Evolutionary conservation across 805 yeast species (phyloP).

Genomic region (Kuraishia ogatae): DNA sequence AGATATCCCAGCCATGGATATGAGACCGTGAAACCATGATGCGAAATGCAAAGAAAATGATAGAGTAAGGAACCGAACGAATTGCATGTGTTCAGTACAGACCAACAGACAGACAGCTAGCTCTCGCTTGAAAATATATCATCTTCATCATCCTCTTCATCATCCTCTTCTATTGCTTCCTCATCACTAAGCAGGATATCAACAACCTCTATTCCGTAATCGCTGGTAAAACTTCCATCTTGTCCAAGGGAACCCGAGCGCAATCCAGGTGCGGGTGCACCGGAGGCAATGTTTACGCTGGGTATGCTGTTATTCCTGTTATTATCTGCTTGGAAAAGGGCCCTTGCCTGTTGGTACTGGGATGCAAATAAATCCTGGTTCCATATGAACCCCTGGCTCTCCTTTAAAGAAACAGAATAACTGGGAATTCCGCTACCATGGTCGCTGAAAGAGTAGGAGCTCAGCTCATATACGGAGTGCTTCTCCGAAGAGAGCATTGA

Average conservation of each 20-base stretch:
- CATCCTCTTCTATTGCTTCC: constrained; percentile 1
- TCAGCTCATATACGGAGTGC: constrained; percentile 40
- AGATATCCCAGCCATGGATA: neutral
- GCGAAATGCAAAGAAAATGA: neutral
- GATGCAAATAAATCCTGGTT: constrained; percentile 72
- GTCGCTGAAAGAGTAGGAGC: neutral
- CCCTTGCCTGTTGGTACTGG: constrained; percentile 51
- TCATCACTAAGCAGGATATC: constrained; percentile 4
- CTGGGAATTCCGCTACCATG: constrained; percentile 18
- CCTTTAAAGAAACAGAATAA: constrained; percentile 39
- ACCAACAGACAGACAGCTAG: too few relatives aligned
- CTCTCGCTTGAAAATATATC: constrained; percentile 3
- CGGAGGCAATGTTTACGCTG: neutral
- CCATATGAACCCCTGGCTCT: constrained; percentile 69
- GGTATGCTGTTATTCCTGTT: neutral
- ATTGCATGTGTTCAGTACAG: too few relatives aligned
- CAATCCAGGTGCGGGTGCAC: constrained; percentile 15
- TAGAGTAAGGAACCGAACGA: too few relatives aligned
- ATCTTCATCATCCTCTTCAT: neutral
- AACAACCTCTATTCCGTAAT: constrained; percentile 1
- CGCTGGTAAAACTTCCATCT: neutral
- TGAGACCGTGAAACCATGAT: neutral
- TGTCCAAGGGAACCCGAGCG: constrained; percentile 8
- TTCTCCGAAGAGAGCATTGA: constrained; percentile 50
- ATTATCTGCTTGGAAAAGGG: constrained; percentile 8